Percentiles rank a stretch among this genome's conserved stretches.
phyloP scores from a whole-genome alignment of 257 asterid species.

The Nicotiana tomentosiformis region DNA sequence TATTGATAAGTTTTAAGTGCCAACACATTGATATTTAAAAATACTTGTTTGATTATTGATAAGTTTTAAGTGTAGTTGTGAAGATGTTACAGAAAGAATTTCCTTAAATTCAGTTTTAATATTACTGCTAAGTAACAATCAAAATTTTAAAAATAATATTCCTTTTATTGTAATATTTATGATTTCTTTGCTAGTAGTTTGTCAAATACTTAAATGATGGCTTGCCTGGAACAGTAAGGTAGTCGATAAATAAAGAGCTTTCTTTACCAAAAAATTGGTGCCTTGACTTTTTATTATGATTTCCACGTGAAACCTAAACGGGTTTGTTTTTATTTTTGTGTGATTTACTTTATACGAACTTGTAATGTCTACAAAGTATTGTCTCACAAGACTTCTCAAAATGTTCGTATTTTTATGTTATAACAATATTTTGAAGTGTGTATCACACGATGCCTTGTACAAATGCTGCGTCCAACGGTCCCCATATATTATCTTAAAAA shows the following conservation, averaged over 20 bases:
- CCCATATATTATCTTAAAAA: no score
- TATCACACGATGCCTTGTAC: no score
- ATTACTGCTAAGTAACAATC: neutral
- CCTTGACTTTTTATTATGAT: neutral
- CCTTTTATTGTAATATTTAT: neutral
- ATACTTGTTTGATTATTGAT: no score
- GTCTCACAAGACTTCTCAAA: neutral
- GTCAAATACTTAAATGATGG: neutral
- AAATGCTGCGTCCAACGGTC: no score
- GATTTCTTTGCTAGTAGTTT: neutral
- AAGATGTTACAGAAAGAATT: neutral
- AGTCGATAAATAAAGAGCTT: neutral
- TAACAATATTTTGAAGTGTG: no score
- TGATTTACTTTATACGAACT: neutral
- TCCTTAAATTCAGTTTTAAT: neutral
- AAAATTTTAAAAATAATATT: neutral
- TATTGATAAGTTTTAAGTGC: neutral
- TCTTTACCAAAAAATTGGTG: neutral
- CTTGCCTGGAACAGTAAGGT: neutral
- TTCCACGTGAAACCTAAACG: neutral
- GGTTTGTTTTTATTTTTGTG: neutral
- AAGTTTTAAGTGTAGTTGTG: neutral
- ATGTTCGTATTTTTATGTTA: no score
- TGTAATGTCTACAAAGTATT: neutral
- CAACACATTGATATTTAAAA: no score